A percentile compares a stretch with the other conserved stretches of the same genome.
These are phyloP conservation scores for Boletus reticuloceps DNA, from an alignment of 768 basidiomycete species.

Conservation along the genomic window DNA sequence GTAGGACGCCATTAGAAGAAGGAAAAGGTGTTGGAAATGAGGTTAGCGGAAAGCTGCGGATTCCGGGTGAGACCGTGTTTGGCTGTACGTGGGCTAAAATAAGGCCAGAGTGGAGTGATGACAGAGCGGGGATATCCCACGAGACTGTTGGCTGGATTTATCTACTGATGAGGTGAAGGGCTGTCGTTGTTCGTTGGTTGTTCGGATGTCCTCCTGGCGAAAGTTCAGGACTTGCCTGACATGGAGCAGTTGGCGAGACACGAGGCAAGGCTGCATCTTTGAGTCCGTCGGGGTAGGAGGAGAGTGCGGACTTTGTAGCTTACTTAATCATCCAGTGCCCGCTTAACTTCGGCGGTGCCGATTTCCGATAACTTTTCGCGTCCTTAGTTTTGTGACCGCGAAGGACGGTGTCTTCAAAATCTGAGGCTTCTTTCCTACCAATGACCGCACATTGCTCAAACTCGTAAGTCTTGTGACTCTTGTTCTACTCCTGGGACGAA, in stretches of 20 bases:
- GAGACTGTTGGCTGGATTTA: not conserved
- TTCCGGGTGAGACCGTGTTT: not conserved
- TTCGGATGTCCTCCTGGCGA: not conserved
- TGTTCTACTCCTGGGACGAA: too few species aligned
- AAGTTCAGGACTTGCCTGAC: not conserved
- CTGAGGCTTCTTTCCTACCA: too few species aligned
- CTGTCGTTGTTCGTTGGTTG: not conserved
- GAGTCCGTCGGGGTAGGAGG: not conserved
- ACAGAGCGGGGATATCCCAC: not conserved
- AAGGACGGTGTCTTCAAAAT: too few species aligned
- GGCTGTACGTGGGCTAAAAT: not conserved
- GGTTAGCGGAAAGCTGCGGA: not conserved
- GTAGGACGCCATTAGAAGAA: slow-evolving; percentile 17
- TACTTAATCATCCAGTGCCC: too few species aligned
- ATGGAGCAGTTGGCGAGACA: not conserved
- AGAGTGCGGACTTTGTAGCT: too few species aligned
- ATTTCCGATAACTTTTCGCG: too few species aligned
- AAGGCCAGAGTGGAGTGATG: not conserved
- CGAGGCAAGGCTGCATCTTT: not conserved
- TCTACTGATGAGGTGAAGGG: too few species aligned
- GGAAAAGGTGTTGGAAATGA: not conserved
- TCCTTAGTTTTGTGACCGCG: too few species aligned
- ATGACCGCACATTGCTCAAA: too few species aligned
- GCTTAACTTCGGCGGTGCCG: too few species aligned
- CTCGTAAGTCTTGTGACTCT: too few species aligned